phyloP scores from a whole-genome alignment of 2,329 filamentous ascomycete species.

The Cryphonectria carpinicola region DNA sequence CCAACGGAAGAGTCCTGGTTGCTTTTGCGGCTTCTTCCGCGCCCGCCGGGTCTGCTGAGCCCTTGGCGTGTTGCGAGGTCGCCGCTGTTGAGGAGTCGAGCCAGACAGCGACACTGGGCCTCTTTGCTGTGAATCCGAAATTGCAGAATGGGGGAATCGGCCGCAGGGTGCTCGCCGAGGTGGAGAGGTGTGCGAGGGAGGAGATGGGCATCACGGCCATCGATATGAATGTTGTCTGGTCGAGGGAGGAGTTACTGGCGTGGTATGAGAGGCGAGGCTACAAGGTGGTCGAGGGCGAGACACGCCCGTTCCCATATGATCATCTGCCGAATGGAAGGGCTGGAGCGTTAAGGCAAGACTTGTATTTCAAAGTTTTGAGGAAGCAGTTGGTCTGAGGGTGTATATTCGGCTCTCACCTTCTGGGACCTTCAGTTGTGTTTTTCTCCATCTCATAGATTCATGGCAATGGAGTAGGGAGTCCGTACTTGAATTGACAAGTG shows the following conservation, averaged over 20 bases:
- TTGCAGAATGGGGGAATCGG: slow-evolving; percentile 51
- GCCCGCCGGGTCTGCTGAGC: slow-evolving; percentile 14
- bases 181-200: slow-evolving; percentile 43
- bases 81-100: slow-evolving; percentile 33
- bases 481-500: slow-evolving; percentile 35
- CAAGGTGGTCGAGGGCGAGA: slow-evolving; percentile 41
- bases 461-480: not conserved
- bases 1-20: slow-evolving; percentile 42
- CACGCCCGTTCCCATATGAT: slow-evolving; percentile 47
- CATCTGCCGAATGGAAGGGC: slow-evolving; percentile 41
- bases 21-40: slow-evolving; percentile 31
- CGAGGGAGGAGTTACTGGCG: slow-evolving; percentile 47
- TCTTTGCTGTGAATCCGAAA: slow-evolving; percentile 51
- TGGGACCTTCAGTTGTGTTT: not conserved
- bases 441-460: not conserved
- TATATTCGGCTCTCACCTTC: not conserved
- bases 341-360: slow-evolving; percentile 43
- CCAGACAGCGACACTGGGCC: slow-evolving; percentile 47
- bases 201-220: slow-evolving; percentile 41
- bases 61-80: slow-evolving; percentile 52
- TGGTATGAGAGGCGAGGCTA: slow-evolving; percentile 53
- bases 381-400: slow-evolving; percentile 38
- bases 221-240: slow-evolving; percentile 51
- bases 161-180: slow-evolving; percentile 43
- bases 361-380: slow-evolving; percentile 47